Evolutionary conservation across 2,329 filamentous ascomycete species (phyloP).

Genomic region (Eutypella sp.): DNA sequence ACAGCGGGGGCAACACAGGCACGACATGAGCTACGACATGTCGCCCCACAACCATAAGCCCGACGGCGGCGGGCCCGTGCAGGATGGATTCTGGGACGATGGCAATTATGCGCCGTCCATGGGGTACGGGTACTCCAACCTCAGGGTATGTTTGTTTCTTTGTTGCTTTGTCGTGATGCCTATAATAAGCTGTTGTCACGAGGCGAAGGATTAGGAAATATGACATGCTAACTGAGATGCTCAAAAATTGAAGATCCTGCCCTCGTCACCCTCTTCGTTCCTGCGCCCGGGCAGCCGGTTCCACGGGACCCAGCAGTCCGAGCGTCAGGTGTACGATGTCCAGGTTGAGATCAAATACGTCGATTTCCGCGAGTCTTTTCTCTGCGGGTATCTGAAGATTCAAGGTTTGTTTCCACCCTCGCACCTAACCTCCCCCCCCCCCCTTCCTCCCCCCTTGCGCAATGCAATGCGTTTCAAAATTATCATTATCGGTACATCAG

Average conservation of each 20-base stretch:
- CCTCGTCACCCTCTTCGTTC: constrained; percentile 78
- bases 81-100: constrained; percentile 12
- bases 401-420: constrained; percentile 60
- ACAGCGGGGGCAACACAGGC: too few species aligned
- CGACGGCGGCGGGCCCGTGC: constrained; percentile 12
- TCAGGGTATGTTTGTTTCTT: constrained; percentile 40
- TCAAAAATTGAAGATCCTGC: constrained; percentile 52
- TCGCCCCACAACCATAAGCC: constrained; percentile 16
- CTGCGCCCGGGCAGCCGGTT: constrained; percentile 85
- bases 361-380: constrained; percentile 86
- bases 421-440: constrained; percentile 6
- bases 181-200: too few species aligned
- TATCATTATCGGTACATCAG: too few species aligned
- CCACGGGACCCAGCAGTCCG: constrained; percentile 85
- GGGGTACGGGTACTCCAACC: constrained; percentile 50
- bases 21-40: constrained; percentile 11
- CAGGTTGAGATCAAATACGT: constrained; percentile 97
- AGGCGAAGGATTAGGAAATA: too few species aligned
- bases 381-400: constrained; percentile 93
- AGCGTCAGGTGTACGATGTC: constrained; percentile 89
- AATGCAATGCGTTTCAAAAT: too few species aligned
- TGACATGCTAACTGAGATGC: neutral
- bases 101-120: constrained; percentile 32
- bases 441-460: neutral
- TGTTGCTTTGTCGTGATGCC: neutral